Percentiles rank a stretch among this genome's conserved stretches.
These are phyloP conservation scores for Candida pseudofarinosa DNA, from an alignment of 805 yeast genomes.

Conservation along the genomic window DNA sequence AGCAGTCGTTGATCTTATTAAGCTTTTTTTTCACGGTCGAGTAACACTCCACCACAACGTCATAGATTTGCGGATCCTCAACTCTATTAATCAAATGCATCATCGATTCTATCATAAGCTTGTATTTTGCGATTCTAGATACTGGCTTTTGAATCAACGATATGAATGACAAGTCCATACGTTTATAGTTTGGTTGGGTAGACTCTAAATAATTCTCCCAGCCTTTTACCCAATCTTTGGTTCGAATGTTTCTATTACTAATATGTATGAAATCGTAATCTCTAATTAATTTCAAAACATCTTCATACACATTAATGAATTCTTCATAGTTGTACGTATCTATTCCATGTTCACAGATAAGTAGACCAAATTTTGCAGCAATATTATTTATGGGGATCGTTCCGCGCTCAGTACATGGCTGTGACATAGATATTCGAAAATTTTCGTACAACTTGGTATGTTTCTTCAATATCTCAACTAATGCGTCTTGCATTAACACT, in stretches of 20 bases:
- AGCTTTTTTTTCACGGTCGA: slow-evolving; percentile 17
- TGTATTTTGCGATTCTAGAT: slow-evolving; percentile 46
- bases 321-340: slow-evolving; percentile 26
- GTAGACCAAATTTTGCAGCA: slow-evolving; percentile 4
- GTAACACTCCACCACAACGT: slow-evolving; percentile 11
- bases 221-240: slow-evolving; percentile 22
- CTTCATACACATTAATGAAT: slow-evolving; percentile 29
- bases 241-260: slow-evolving; percentile 3
- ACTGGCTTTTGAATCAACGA: slow-evolving; percentile 55
- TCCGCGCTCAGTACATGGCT: slow-evolving; percentile 3
- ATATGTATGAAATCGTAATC: slow-evolving; percentile 14
- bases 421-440: slow-evolving; percentile 7
- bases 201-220: slow-evolving; percentile 38
- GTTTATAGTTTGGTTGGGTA: slow-evolving; percentile 31
- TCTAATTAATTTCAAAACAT: slow-evolving; percentile 28
- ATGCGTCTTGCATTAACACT: slow-evolving; percentile 3
- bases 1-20: slow-evolving; percentile 21
- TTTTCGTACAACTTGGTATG: slow-evolving; percentile 24
- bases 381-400: background rate
- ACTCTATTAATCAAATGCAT: slow-evolving; percentile 18
- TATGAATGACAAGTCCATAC: slow-evolving; percentile 47
- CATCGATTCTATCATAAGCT: slow-evolving; percentile 45
- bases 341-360: slow-evolving; percentile 13
- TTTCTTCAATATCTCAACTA: slow-evolving; percentile 16
- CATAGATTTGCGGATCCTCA: slow-evolving; percentile 11